Base-by-base conservation (phyloP, 129 eudicot species). In the Pulicaria dysenterica region DNA sequence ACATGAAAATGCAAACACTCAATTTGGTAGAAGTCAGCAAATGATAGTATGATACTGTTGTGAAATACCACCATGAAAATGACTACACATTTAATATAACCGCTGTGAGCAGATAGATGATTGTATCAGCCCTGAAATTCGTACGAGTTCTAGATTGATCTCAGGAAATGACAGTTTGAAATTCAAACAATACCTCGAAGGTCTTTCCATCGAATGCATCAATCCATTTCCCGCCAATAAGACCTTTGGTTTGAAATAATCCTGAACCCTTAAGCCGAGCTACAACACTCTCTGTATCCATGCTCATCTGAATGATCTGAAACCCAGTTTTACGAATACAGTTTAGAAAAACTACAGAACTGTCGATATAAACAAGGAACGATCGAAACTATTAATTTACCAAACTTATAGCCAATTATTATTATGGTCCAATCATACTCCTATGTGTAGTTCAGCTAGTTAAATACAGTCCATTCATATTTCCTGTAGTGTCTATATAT, bases 201-300 rank as follows among this genome's bases (percentile, higher is more conserved):
- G 92, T 91, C 62, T 66, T 94, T 49, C 91, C 96, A 82, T 84
- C 96, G 77, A 88, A 86, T 7, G 99, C 90, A 70, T 94, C 96
- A 15, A 45, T 78, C 97, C 97, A 94, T 67, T 88, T 94, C 51
- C 99, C 99, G 51, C 91, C 99, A 68, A 94, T 86, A 47, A 88
- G 83, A 37, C 91, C 99, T 70, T 83, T 85, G 13, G 81, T 90
- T 73, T 46, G 74, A 3, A 90, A 70, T 17, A 90, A 72, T 1
- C 96, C 99, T 24, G 78, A 77, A 61, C 83, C 82, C 84, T 63
- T 85, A 40, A 94, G 80, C 44, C 85, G 80, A 81, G 81, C 83
- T 73, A 83, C 83, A 83, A 94, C 62, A 83, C 74, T 85, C 53
- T 84, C 60, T 0, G 93, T 84, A 38, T 83, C 85, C 76, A 64